These are phyloP conservation scores for Diatrype stigma DNA, from an alignment of 2,329 filamentous ascomycete species.

Conservation along the genomic window DNA sequence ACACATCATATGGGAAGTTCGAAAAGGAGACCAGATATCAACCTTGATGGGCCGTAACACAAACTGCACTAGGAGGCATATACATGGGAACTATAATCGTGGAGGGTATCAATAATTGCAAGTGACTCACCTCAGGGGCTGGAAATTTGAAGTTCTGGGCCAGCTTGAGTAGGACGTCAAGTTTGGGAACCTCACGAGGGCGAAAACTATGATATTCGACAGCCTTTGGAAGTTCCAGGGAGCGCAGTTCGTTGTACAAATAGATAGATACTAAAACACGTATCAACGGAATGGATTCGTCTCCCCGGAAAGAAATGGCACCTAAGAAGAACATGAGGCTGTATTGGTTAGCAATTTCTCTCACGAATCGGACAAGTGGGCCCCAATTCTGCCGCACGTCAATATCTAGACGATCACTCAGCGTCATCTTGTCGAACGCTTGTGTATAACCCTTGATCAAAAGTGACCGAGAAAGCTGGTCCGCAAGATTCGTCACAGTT, in stretches of 20 bases:
- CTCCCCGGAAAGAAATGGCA: constrained; percentile 19
- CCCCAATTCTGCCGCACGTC: constrained; percentile 23
- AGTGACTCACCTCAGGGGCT: constrained; percentile 14
- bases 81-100: background rate
- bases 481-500: constrained; percentile 15
- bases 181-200: constrained; percentile 26
- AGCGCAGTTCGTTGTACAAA: constrained; percentile 34
- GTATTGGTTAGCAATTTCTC: constrained; percentile 5
- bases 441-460: constrained; percentile 17
- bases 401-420: constrained; percentile 18
- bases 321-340: constrained; percentile 23
- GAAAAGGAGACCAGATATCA: background rate
- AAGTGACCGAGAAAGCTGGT: constrained; percentile 14
- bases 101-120: background rate
- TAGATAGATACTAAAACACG: constrained; percentile 39
- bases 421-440: constrained; percentile 13
- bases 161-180: constrained; percentile 26
- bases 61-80: too few relatives aligned
- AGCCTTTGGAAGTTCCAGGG: constrained; percentile 31
- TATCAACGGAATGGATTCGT: constrained; percentile 20
- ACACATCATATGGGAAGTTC: background rate
- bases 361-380: constrained; percentile 16
- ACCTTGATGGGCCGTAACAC: too few relatives aligned
- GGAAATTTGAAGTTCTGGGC: constrained; percentile 28
- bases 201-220: constrained; percentile 33